phyloP scores from a whole-genome alignment of 2,329 filamentous ascomycete species.

The Hypomyces rosellus region DNA sequence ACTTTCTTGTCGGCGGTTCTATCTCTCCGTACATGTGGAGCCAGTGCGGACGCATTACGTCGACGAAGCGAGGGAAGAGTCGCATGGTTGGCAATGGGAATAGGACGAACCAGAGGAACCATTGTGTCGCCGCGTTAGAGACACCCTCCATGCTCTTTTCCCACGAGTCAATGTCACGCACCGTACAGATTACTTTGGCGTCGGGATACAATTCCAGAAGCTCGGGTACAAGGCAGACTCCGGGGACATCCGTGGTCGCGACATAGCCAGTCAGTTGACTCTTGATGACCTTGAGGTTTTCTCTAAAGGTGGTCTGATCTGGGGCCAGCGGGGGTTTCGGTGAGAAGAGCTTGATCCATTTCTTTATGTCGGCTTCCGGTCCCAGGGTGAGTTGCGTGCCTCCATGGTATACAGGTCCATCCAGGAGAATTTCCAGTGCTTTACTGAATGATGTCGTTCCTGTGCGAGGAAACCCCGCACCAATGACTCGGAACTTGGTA shows the following conservation, averaged over 20 bases:
- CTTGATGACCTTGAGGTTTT: background rate
- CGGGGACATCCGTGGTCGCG: slow-evolving; percentile 3
- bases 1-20: slow-evolving; percentile 3
- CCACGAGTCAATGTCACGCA: slow-evolving; percentile 15
- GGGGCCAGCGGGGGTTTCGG: background rate
- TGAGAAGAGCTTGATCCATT: slow-evolving; percentile 9
- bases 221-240: background rate
- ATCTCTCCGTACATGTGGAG: slow-evolving; percentile 10
- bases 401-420: slow-evolving; percentile 18
- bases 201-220: slow-evolving; percentile 15
- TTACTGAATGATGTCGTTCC: slow-evolving; percentile 19
- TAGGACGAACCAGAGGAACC: slow-evolving; percentile 15
- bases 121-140: slow-evolving; percentile 2
- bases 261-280: background rate
- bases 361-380: slow-evolving; percentile 13
- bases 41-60: background rate
- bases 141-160: slow-evolving; percentile 14
- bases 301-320: background rate
- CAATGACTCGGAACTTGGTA: slow-evolving; percentile 18
- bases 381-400: slow-evolving; percentile 18
- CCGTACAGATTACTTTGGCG: slow-evolving; percentile 16
- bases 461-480: slow-evolving; percentile 20
- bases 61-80: slow-evolving; percentile 13
- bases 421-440: slow-evolving; percentile 20
- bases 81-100: slow-evolving; percentile 14